Evolutionary conservation across 176 grass and related monocot genomes (phyloP), one percentile per base, ranked within the genome.

Genomic region (Musa acuminata): DNA sequence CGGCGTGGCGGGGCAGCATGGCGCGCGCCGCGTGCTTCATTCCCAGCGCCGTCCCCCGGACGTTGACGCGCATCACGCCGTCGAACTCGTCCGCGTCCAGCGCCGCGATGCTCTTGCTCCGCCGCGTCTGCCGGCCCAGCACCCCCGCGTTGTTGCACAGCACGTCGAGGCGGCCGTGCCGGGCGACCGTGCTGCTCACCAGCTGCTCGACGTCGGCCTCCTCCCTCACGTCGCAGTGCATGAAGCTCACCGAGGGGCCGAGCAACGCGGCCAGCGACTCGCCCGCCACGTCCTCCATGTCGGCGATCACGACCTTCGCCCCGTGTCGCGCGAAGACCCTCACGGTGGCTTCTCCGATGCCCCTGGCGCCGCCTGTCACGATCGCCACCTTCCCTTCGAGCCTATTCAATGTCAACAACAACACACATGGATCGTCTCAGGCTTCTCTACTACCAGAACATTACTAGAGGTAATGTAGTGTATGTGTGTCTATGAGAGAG

Each of bases 1-100:
- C 95, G 11, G 79, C 14, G 5, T 81, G 54, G 64, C 88, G 84
- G 0, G 73, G 51, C 20, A 80, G 29, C 95, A 99, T 99, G 84
- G 87, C 95, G 12, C 66, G 84, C 23, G 90, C 95, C 1, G 95
- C 95, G 83, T 99, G 95, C 86, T 99, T 99, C 90, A 99, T 94
- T 24, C 91, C 91, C 13, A 99, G 86, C 43, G 95, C 95, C 8
- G 95, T 76, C 74, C 95, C 95, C 26, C 92, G 84, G 60, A 86
- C 86, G 89, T 99, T 99, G 91, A 99, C 84, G 59, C 90, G 86
- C 75, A 96, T 81, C n/a, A 99, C 95, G 64, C 79, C 77, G 77
- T 99, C 95, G 83, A 99, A 89, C 84, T 99, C 95, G 2, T 51
- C 84, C 0, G 95, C 88, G 81, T 99, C 91, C 80, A 99, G 83